A percentile compares a stretch with the other conserved stretches of the same genome.
phyloP scores from a whole-genome alignment of 306 rosid species.

The Quercus agrifolia region DNA sequence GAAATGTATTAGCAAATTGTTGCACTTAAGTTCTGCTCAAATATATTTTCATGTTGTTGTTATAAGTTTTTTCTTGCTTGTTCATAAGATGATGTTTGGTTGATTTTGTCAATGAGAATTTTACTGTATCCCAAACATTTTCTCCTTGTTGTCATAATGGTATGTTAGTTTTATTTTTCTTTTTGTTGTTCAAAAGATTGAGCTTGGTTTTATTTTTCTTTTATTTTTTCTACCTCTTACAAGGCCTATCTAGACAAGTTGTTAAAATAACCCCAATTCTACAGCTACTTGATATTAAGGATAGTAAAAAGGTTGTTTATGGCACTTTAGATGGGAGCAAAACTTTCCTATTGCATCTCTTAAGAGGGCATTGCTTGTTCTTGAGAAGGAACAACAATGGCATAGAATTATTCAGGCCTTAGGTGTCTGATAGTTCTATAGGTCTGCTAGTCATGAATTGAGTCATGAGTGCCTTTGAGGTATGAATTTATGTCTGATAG shows the following conservation, averaged over 20 bases:
- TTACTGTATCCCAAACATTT: neutral
- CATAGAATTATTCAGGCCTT: conserved; percentile 67
- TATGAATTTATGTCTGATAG: too few species aligned
- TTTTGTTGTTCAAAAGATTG: neutral
- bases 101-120: neutral
- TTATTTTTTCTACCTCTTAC: neutral
- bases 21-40: neutral
- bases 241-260: neutral
- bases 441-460: too few species aligned
- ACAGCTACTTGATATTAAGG: conserved; percentile 71
- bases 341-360: conserved; percentile 66
- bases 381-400: conserved; percentile 91
- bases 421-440: too few species aligned
- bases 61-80: neutral
- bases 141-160: neutral
- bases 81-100: neutral
- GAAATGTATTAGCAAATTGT: neutral
- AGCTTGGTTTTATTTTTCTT: neutral
- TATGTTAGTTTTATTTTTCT: neutral
- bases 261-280: conserved; percentile 22
- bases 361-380: conserved; percentile 47
- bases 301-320: conserved; percentile 73
- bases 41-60: neutral
- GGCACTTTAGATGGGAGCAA: conserved; percentile 89
- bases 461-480: too few species aligned